phyloP scores from a whole-genome alignment of 1,284 basidiomycete genomes.

The Ganoderma meredithae region DNA sequence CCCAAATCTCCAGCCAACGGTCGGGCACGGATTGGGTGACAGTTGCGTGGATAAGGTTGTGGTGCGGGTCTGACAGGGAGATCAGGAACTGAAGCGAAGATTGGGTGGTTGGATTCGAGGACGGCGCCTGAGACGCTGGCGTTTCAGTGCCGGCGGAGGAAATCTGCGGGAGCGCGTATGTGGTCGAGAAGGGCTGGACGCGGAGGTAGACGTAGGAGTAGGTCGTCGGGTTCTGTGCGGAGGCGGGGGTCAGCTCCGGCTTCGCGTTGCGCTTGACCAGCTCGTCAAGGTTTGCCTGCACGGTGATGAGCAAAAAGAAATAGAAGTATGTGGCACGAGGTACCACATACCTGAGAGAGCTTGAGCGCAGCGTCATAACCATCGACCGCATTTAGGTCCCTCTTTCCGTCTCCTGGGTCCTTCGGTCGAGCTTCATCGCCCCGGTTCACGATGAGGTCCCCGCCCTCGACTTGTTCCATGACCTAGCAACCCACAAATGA shows the following conservation, averaged over 20 bases:
- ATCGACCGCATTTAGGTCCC: slow-evolving; percentile 85
- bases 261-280: slow-evolving; percentile 69
- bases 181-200: slow-evolving; percentile 85
- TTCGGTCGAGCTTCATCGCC: slow-evolving; percentile 80
- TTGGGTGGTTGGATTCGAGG: slow-evolving; percentile 40
- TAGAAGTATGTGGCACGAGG: not conserved
- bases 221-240: slow-evolving; percentile 77
- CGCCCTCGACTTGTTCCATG: slow-evolving; percentile 94
- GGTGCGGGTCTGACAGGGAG: slow-evolving; percentile 82
- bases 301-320: not conserved
- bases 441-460: slow-evolving; percentile 88
- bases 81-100: slow-evolving; percentile 87
- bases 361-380: slow-evolving; percentile 86
- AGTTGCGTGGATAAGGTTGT: slow-evolving; percentile 79
- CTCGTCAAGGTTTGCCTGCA: slow-evolving; percentile 81
- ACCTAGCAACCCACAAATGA: slow-evolving; percentile 55
- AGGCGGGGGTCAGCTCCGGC: slow-evolving; percentile 46
- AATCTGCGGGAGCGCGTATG: slow-evolving; percentile 53
- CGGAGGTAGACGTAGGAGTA: slow-evolving; percentile 94
- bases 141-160: slow-evolving; percentile 22
- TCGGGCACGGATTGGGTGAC: slow-evolving; percentile 83
- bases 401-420: slow-evolving; percentile 51
- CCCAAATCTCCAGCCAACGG: slow-evolving; percentile 88
- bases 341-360: slow-evolving; percentile 69
- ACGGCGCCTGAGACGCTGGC: slow-evolving; percentile 31